phyloP scores from a whole-genome alignment of 768 basidiomycete species.

The Hebeloma cylindrosporum region DNA sequence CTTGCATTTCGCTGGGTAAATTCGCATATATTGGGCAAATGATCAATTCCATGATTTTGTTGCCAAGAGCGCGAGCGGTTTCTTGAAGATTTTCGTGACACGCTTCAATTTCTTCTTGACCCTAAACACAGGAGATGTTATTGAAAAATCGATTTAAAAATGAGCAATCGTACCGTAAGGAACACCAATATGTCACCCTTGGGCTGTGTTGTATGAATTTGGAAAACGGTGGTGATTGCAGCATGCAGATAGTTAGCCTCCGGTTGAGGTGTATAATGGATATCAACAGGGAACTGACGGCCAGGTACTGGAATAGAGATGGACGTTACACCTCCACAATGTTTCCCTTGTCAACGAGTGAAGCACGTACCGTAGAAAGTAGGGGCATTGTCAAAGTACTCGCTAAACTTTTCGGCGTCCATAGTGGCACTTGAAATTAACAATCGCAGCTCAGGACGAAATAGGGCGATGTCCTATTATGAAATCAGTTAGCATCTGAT shows the following conservation, averaged over 20 bases:
- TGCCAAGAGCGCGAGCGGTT: slow-evolving; percentile 91
- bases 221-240: slow-evolving; percentile 97
- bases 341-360: background rate
- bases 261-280: slow-evolving; percentile 98
- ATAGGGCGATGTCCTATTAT: slow-evolving; percentile 88
- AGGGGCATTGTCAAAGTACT: slow-evolving; percentile 95
- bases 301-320: slow-evolving; percentile 71
- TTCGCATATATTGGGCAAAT: slow-evolving; percentile 99
- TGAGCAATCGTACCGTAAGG: slow-evolving; percentile 66
- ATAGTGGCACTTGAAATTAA: slow-evolving; percentile 96
- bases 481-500: slow-evolving; percentile 16
- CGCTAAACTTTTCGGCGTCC: slow-evolving; percentile 97
- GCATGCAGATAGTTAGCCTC: slow-evolving; percentile 99
- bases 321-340: background rate
- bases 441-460: slow-evolving; percentile 89
- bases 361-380: slow-evolving; percentile 78
- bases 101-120: slow-evolving; percentile 99
- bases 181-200: slow-evolving; percentile 98
- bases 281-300: slow-evolving; percentile 95
- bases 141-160: slow-evolving; percentile 2
- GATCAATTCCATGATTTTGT: slow-evolving; percentile 92
- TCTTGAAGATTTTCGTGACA: slow-evolving; percentile 96
- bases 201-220: slow-evolving; percentile 98
- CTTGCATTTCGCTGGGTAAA: slow-evolving; percentile 98
- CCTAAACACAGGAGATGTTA: slow-evolving; percentile 44